A percentile compares a stretch with the other conserved stretches of the same genome.
phyloP scores from a whole-genome alignment of 2,329 filamentous ascomycete species.

The Penicillium griseofulvum region DNA sequence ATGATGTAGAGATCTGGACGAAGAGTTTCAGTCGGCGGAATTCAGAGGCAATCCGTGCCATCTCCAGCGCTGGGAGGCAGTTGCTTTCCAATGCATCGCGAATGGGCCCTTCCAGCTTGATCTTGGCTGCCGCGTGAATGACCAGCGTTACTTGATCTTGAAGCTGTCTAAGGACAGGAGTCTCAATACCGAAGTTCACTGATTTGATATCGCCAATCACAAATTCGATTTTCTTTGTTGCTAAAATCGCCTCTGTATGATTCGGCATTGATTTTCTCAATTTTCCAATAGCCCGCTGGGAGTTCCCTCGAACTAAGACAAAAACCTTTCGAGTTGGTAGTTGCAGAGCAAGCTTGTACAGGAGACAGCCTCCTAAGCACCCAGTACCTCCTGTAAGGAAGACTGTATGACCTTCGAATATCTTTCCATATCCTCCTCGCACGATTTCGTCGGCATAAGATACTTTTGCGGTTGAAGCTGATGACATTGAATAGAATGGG shows the following conservation, averaged over 20 bases:
- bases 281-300: constrained; percentile 26
- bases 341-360: constrained; percentile 35
- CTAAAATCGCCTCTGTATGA: constrained; percentile 27
- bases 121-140: constrained; percentile 35
- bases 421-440: constrained; percentile 26
- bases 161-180: constrained; percentile 15
- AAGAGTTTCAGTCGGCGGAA: constrained; percentile 31
- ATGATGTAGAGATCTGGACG: constrained; percentile 33
- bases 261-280: constrained; percentile 31
- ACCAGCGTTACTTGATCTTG: constrained; percentile 32
- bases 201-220: constrained; percentile 29
- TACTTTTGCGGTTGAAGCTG: constrained; percentile 1
- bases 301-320: constrained; percentile 26
- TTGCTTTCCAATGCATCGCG: constrained; percentile 31
- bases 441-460: constrained; percentile 19
- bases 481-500: constrained; percentile 7
- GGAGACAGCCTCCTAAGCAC: constrained; percentile 33
- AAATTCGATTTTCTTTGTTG: constrained; percentile 28
- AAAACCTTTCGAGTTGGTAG: constrained; percentile 34
- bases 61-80: constrained; percentile 32
- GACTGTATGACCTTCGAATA: constrained; percentile 28
- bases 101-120: constrained; percentile 28
- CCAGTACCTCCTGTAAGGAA: constrained; percentile 34
- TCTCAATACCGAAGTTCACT: constrained; percentile 27
- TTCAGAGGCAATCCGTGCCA: constrained; percentile 26